A percentile compares a stretch with the other conserved stretches of the same genome.
phyloP scores from a whole-genome alignment of 2,329 filamentous ascomycete genomes.

The Stachybotrys chlorohalonatus region DNA sequence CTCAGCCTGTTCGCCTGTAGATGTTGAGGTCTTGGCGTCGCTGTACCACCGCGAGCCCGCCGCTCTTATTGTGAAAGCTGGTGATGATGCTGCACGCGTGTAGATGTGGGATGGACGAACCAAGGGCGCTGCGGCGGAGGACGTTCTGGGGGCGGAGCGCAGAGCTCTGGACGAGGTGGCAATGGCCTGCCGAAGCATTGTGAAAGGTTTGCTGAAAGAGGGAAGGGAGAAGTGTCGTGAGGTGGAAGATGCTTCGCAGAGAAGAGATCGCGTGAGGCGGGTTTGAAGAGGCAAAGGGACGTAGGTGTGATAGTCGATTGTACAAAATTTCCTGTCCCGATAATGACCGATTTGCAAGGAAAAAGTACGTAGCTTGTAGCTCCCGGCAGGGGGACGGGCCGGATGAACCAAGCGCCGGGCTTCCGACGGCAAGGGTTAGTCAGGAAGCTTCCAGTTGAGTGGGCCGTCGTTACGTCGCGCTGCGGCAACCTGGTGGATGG shows the following conservation, averaged over 20 bases:
- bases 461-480: conserved; percentile 19
- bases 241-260: not conserved
- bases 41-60: conserved; percentile 39
- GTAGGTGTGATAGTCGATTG: conserved; percentile 1
- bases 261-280: too few relatives aligned
- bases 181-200: conserved; percentile 38
- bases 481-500: conserved; percentile 24
- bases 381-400: not conserved
- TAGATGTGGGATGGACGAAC: conserved; percentile 26
- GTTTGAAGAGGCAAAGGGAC: not conserved
- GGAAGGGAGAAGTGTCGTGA: conserved; percentile 1
- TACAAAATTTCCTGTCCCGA: conserved; percentile 7
- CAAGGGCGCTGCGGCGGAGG: conserved; percentile 23
- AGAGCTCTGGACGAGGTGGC: conserved; percentile 33
- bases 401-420: not conserved
- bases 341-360: conserved; percentile 12
- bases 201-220: conserved; percentile 5
- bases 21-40: conserved; percentile 29
- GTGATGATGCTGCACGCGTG: conserved; percentile 12
- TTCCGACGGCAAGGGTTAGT: not conserved
- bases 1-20: conserved; percentile 20
- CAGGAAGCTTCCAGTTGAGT: not conserved
- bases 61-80: conserved; percentile 27
- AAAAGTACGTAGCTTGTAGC: conserved; percentile 6
- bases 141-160: conserved; percentile 26